These are phyloP conservation scores for Ceriops decandra DNA, from an alignment of 345 rosid species.

Conservation along the genomic window DNA sequence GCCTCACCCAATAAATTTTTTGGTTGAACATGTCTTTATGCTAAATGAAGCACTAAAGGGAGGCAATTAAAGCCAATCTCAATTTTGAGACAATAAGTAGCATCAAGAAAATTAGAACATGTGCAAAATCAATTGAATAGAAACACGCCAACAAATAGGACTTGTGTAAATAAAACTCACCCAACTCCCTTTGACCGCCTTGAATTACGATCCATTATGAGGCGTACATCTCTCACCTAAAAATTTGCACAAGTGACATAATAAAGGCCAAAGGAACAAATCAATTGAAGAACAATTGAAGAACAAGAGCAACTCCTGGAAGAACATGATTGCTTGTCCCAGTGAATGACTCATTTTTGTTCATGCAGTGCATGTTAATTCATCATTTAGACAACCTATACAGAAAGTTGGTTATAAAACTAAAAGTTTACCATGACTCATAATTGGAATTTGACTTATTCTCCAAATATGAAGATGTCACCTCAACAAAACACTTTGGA, in stretches of 20 bases:
- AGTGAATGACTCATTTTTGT: neutral
- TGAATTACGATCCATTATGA: conserved; percentile 96
- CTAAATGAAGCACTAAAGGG: neutral
- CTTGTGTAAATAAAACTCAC: conserved; percentile 36
- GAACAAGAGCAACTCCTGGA: neutral
- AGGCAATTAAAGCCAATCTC: neutral
- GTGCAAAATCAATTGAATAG: neutral
- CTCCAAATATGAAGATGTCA: neutral
- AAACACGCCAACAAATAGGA: neutral
- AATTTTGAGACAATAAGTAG: neutral
- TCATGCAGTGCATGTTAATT: neutral
- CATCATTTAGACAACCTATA: neutral
- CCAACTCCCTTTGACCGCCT: conserved; percentile 96
- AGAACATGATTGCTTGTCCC: neutral
- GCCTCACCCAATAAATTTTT: no score
- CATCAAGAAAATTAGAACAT: neutral
- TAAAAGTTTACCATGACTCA: neutral
- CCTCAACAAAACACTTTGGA: neutral
- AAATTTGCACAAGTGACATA: conserved; percentile 21
- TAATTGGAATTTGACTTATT: neutral
- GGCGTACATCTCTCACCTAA: conserved; percentile 96
- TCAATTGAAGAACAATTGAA: neutral
- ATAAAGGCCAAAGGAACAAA: neutral
- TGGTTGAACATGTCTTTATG: no score
- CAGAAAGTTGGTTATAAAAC: neutral